These are phyloP conservation scores for Suhomyces bokatorum DNA, from an alignment of 1,139 yeast genomes.

Conservation along the genomic window DNA sequence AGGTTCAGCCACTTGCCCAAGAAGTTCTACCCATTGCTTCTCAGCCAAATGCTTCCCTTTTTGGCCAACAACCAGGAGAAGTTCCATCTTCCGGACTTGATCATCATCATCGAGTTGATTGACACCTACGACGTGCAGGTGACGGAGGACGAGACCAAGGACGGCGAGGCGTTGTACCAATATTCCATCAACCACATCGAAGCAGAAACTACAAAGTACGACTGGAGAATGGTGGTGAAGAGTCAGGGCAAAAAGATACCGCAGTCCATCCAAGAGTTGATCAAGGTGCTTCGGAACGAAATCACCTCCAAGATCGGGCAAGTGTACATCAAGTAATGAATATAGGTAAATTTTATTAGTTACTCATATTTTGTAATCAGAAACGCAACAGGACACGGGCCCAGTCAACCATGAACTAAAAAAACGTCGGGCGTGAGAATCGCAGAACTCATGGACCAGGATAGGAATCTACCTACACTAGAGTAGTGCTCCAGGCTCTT, in stretches of 20 bases:
- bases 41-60: constrained; percentile 52
- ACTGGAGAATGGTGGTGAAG: constrained; percentile 37
- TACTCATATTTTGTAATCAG: constrained; percentile 11
- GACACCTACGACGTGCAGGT: constrained; percentile 46
- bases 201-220: constrained; percentile 21
- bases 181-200: constrained; percentile 31
- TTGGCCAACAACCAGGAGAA: constrained; percentile 27
- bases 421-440: constrained; percentile 7
- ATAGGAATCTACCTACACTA: constrained; percentile 11
- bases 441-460: constrained; percentile 7
- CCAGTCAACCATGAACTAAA: constrained; percentile 12
- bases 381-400: constrained; percentile 1
- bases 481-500: constrained; percentile 15
- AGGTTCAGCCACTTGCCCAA: constrained; percentile 67
- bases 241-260: constrained; percentile 25
- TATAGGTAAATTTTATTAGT: constrained; percentile 10
- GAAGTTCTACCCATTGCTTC: constrained; percentile 52
- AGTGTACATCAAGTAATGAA: constrained; percentile 29
- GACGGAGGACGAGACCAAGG: constrained; percentile 25
- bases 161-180: constrained; percentile 36
- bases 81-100: constrained; percentile 46
- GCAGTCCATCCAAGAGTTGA: constrained; percentile 23
- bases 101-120: constrained; percentile 48
- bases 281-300: constrained; percentile 33
- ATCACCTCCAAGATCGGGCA: constrained; percentile 40